Conservation (phyloP, 1,284 basidiomycete genomes). For the Neotropicomus parvogracilis region DNA sequence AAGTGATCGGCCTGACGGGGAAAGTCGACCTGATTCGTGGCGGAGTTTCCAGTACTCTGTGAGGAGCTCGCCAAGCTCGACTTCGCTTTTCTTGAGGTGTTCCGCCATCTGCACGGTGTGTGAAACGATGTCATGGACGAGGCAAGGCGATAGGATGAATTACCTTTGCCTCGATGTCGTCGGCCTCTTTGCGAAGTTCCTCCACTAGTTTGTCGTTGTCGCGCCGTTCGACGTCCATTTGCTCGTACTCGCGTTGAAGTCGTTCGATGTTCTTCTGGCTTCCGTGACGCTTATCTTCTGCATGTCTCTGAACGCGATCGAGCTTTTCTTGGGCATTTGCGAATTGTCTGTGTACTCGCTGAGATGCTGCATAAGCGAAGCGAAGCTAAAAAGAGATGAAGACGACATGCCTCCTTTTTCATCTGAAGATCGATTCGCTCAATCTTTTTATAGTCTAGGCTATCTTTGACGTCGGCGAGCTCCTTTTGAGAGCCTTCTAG, state of each 20-base stretch:
- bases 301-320: slow-evolving; percentile 67
- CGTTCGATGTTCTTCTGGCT: slow-evolving; percentile 68
- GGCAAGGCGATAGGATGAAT: neutral
- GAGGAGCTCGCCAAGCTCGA: slow-evolving; percentile 72
- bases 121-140: slow-evolving; percentile 1
- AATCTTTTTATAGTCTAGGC: slow-evolving; percentile 66
- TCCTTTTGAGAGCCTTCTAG: slow-evolving; percentile 63
- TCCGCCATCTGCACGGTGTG: slow-evolving; percentile 57
- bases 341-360: slow-evolving; percentile 76
- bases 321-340: slow-evolving; percentile 75
- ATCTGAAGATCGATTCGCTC: slow-evolving; percentile 66
- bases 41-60: slow-evolving; percentile 78
- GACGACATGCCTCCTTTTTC: slow-evolving; percentile 55
- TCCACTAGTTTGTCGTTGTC: slow-evolving; percentile 76
- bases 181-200: slow-evolving; percentile 64
- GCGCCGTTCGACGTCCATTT: slow-evolving; percentile 67
- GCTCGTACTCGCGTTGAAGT: slow-evolving; percentile 70
- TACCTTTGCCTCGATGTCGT: slow-evolving; percentile 62
- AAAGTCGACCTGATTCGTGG: slow-evolving; percentile 62
- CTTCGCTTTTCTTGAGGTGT: slow-evolving; percentile 68
- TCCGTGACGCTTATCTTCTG: slow-evolving; percentile 67
- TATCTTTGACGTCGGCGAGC: slow-evolving; percentile 59
- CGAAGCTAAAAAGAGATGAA: neutral
- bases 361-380: slow-evolving; percentile 4
- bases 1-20: slow-evolving; percentile 6